Evolutionary conservation across 768 basidiomycete genomes (phyloP), one percentile per base, ranked within the genome.

Genomic region (Termitomyces sp.): DNA sequence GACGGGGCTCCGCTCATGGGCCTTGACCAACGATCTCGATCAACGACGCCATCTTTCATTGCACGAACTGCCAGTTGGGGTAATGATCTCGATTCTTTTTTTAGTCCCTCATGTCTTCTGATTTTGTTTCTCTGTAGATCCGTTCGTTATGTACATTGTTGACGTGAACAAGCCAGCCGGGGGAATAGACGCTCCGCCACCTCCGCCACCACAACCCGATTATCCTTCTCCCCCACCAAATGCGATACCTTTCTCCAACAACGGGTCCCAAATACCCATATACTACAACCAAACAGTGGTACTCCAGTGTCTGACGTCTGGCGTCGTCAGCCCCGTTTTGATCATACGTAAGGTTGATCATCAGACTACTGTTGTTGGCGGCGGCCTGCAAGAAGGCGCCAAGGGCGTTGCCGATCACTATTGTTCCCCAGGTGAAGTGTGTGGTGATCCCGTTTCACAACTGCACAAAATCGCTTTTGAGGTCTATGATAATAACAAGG

Each of bases 211-310:
- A 0, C 89, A 92, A 54, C 84, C 88, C 0, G 94, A 93, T 61
- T 98, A 93, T 69, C 96, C 96, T 6, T 88, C 89, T 0, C 91
- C 91, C 32, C 93, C 95, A 25, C 89, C 92, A 12, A 94, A 94
- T 61, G 93, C 91, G 5, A 92, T 96, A 49, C 77, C 89, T 5
- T 90, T 91, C 71, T 86, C 86, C 41, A 86, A 86, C 69, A 89
- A 89, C 61, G 88, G 89, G 0, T 85, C 86, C 3, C 89, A 89
- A 65, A 93, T 92, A 46, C 88, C 94, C 17, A 87, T 98, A 56
- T 93, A 94, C 72, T 98, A 98, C 79, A 98, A 98, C 67, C 91
- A 95, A 70, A 94, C 93, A 1, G 89, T 98, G 46, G 92, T 98
- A 30, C 72, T 98, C 35, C 96, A 98, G 67, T 98, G 94, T 65